phyloP scores from a whole-genome alignment of 305 asterid genomes.

The Solanum chacoense region DNA sequence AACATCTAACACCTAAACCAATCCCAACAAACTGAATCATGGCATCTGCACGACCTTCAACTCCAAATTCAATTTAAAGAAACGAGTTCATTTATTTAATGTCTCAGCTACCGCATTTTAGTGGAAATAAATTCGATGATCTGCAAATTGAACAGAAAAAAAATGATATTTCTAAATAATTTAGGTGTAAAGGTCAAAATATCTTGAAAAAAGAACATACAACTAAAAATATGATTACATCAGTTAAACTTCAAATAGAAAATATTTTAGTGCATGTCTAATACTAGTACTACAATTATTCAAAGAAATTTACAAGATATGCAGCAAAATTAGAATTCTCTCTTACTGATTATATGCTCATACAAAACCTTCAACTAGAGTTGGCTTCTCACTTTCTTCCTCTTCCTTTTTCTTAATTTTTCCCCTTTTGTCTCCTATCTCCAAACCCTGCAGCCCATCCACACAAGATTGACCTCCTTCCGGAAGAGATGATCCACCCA shows the following conservation, averaged over 20 bases:
- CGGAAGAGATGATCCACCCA: conserved; percentile 20
- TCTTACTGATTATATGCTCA: background rate
- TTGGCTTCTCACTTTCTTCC: conserved; percentile 24
- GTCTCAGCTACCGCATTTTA: background rate
- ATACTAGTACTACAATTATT: background rate
- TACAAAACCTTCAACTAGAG: conserved; percentile 37
- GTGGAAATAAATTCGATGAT: background rate
- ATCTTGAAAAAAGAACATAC: background rate
- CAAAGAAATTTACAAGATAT: background rate
- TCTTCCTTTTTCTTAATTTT: conserved; percentile 27
- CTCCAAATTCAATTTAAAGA: background rate
- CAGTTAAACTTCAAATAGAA: background rate
- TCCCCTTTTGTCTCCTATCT: conserved; percentile 29
- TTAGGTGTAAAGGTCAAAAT: background rate
- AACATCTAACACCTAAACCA: background rate
- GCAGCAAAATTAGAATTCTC: background rate
- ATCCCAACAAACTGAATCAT: background rate
- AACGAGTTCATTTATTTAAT: background rate
- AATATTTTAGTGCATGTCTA: background rate
- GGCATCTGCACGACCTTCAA: background rate
- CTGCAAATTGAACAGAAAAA: background rate
- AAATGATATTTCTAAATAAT: too few species aligned
- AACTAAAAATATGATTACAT: background rate
- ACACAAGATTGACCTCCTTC: conserved; percentile 38
- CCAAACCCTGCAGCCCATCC: conserved; percentile 53